A percentile compares a stretch with the other conserved stretches of the same genome.
phyloP scores from a whole-genome alignment of 2,329 filamentous ascomycete species.

The Claviceps sorghi region DNA sequence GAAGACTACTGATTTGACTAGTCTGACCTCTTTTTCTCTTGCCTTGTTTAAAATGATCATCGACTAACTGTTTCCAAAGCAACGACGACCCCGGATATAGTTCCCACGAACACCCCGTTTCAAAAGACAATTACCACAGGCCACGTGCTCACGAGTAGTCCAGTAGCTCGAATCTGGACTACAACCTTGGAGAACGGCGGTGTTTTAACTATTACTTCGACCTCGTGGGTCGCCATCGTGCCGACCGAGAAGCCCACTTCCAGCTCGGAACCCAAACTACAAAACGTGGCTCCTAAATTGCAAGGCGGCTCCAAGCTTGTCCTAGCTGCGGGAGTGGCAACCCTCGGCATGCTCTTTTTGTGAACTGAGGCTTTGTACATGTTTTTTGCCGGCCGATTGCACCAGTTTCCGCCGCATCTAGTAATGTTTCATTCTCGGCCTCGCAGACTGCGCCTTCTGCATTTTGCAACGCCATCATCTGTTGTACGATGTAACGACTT shows the following conservation, averaged over 20 bases:
- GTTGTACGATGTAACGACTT: constrained; percentile 3
- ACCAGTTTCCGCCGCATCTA: not conserved
- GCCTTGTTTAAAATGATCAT: not conserved
- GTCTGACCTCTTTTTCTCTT: not conserved
- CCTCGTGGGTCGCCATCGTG: constrained; percentile 31
- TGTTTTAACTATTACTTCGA: constrained; percentile 32
- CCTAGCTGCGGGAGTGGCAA: constrained; percentile 15
- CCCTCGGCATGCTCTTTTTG: constrained; percentile 8
- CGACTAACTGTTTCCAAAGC: constrained; percentile 8
- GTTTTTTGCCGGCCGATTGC: no score
- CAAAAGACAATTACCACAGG: constrained; percentile 20
- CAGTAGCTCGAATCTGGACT: constrained; percentile 27
- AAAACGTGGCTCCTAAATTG: constrained; percentile 19
- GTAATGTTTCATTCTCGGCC: not conserved
- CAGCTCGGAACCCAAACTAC: constrained; percentile 19
- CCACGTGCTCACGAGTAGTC: constrained; percentile 20
- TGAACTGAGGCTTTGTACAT: not conserved
- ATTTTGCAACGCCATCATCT: not conserved
- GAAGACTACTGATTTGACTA: not conserved
- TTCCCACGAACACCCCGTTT: constrained; percentile 9
- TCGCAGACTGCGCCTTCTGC: constrained; percentile 1
- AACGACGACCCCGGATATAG: not conserved
- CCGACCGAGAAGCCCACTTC: constrained; percentile 19
- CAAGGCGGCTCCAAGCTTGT: constrained; percentile 9
- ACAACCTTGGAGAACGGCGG: constrained; percentile 30